Base-by-base conservation (phyloP, 768 basidiomycete genomes). In the Coprinopsis sp. region DNA sequence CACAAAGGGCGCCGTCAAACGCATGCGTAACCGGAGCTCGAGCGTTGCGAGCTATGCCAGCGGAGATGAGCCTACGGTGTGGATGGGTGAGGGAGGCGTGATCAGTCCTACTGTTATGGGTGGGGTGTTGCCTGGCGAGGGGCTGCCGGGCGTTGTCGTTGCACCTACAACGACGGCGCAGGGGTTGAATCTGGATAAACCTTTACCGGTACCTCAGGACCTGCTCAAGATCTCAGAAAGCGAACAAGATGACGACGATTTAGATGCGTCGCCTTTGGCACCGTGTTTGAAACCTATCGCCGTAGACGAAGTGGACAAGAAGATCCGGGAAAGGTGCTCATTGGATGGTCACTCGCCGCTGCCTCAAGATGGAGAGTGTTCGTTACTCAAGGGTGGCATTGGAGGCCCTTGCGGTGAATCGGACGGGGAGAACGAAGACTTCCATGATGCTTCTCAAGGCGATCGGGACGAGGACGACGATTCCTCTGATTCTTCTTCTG, bases 291-390 rank as follows among this genome's bases (percentile, higher is more conserved):
- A 10, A 23, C 23, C 11, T 11, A 42, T 42, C 27, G 40, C 40
- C 11, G 40, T 42, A 4, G 40, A 42, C 18, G 40, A 42, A 19
- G 40, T 42, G 5, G 40, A 42, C 28, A 42, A 42, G 19, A 27
- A 30, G 27, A 42, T 42, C 27, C 8, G 24, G 27, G 12, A n/a
- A 18, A n/a, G n/a, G n/a, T n/a, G n/a, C n/a, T n/a, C n/a, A n/a
- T n/a, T n/a, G n/a, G n/a, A n/a, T n/a, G n/a, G n/a, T n/a, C n/a
- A n/a, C n/a, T n/a, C n/a, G n/a, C n/a, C n/a, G n/a, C n/a, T n/a
- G n/a, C n/a, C n/a, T n/a, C n/a, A n/a, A n/a, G n/a, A n/a, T n/a
- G n/a, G n/a, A n/a, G n/a, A n/a, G n/a, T n/a, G n/a, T n/a, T 37
- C 19, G 34, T 8, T 31, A n/a, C 29, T n/a, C 29, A 31, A 31